A percentile compares a stretch with the other conserved stretches of the same genome.
phyloP scores from a whole-genome alignment of 441 rosid species.

The Mallotus repandus region DNA sequence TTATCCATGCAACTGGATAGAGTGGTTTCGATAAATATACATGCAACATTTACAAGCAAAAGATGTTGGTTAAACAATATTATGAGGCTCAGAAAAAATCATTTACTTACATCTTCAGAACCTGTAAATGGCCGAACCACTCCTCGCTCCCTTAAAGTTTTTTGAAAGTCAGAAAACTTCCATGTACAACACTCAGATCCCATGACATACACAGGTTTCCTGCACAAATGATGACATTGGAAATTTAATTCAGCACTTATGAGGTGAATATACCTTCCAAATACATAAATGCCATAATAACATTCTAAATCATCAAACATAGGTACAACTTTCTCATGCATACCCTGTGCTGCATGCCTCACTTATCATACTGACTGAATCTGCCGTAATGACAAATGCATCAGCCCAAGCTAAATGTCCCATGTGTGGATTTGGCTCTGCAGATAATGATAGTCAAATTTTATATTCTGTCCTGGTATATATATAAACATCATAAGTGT shows the following conservation, averaged over 20 bases:
- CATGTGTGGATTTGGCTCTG: slow-evolving; percentile 85
- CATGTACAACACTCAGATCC: slow-evolving; percentile 85
- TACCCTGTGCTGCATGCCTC: slow-evolving; percentile 99
- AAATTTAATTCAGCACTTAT: slow-evolving; percentile 1
- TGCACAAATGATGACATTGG: slow-evolving; percentile 29
- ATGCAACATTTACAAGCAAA: not conserved
- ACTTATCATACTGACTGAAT: slow-evolving; percentile 90
- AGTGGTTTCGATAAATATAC: not conserved
- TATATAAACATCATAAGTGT: slow-evolving; percentile 10
- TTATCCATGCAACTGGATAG: not conserved
- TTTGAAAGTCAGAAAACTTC: slow-evolving; percentile 86
- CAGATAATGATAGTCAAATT: slow-evolving; percentile 24
- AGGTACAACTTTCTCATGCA: slow-evolving; percentile 20
- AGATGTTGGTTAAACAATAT: not conserved
- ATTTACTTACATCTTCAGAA: slow-evolving; percentile 73
- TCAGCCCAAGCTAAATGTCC: slow-evolving; percentile 98
- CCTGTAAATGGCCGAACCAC: slow-evolving; percentile 74
- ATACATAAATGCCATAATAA: not conserved
- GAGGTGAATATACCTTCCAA: not conserved
- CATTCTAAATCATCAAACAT: not conserved
- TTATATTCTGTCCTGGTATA: slow-evolving; percentile 5
- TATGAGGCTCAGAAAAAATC: not conserved
- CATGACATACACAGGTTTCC: slow-evolving; percentile 84
- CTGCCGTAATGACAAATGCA: slow-evolving; percentile 91
- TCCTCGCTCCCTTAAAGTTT: slow-evolving; percentile 72